Evolutionary conservation across 2,329 filamentous ascomycete genomes (phyloP), one percentile per base, ranked within the genome.

Genomic region (Ophiocordyceps robertsii): DNA sequence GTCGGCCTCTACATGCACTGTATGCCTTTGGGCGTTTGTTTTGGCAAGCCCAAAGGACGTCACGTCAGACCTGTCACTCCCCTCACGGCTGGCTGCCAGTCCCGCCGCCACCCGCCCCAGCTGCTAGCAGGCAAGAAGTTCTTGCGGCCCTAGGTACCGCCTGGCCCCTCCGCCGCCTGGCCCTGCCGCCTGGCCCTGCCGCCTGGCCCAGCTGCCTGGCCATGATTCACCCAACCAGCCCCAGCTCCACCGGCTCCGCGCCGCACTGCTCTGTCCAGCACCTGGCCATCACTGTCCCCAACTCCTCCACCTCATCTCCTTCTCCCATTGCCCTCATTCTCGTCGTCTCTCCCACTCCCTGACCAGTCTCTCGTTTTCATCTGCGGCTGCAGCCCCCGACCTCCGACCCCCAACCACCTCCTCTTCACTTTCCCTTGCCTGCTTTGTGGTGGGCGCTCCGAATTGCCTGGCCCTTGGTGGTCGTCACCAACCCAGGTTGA

Each of bases 401-500:
- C 19, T 19, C 4, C 19, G 4, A 19, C 19, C 19, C 13, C n/a
- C 11, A n/a, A n/a, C n/a, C n/a, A n/a, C 40, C 33, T 31, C 35
- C 17, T 29, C 29, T 30, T 19, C 16, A 9, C 21, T 31, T 31
- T 33, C 24, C 19, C 19, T 13, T 32, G 24, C 37, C 33, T 36
- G 33, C n/a, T 17, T 10, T 39, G 14, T 14, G 35, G 13, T 10
- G 9, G 21, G 21, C 27, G 24, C 29, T 29, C 33, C 19, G 30
- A 29, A 31, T 21, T 43, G 39, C 27, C 40, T 29, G 14, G 29
- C 19, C 21, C 27, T 44, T 46, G 19, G 19, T 49, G 24, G 24
- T 41, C 46, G 38, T 49, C 44, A 27, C 24, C 38, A 40, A 30
- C 31, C 43, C 36, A 27, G 36, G 35, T 44, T 39, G 37, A 17